Base-by-base conservation (phyloP, 192 early-diverging fungal genomes). In the Podila horticola region DNA sequence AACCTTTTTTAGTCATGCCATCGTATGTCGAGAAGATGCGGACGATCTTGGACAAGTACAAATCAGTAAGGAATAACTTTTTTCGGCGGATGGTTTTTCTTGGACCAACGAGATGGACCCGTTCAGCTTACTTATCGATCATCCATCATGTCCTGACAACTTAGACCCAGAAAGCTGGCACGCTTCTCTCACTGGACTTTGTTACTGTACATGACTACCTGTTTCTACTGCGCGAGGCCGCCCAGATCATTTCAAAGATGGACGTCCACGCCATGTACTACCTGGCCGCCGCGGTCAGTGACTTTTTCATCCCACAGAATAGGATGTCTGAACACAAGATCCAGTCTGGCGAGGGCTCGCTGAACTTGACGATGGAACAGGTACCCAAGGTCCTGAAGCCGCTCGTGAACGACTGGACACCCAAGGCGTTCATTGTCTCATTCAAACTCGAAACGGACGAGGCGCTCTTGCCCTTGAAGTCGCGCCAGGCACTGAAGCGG, bases 371-470 rank as follows among this genome's bases (percentile, higher is more conserved):
- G 10, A 89, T 99, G 77, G 97, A 99, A 70, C 97, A 97, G 75
- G 98, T 99, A 5, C 98, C 98, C 62, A 99, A 99, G 74, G 93
- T 99, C 60, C 84, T 99, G 62, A 89, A 92, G 19, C 98, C 98
- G 2, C 84, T 99, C 22, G 97, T 99, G 19, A 94, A 92, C 48
- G 90, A 94, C 59, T 99, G 98, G 98, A 96, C 94, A 0, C 87
- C 88, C n/a, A 59, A 82, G 30, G 94, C 94, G 7, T 95, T 94
- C 72, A 95, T 97, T 74, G 92, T 99, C n/a, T 99, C 98, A 22
- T 99, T 99, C 86, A 99, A 97, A 88, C 79, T 99, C 7, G 98
- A 99, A 71, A 99, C 98, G 0, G 98, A 99, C 67, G 88, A 89
- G 1, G 68, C 84, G 13, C 75, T 99, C 34, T 79, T 99, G 58